A percentile compares a stretch with the other conserved stretches of the same genome.
These are phyloP conservation scores for Prunus kanzakura DNA, from an alignment of 306 rosid genomes.

Conservation along the genomic window DNA sequence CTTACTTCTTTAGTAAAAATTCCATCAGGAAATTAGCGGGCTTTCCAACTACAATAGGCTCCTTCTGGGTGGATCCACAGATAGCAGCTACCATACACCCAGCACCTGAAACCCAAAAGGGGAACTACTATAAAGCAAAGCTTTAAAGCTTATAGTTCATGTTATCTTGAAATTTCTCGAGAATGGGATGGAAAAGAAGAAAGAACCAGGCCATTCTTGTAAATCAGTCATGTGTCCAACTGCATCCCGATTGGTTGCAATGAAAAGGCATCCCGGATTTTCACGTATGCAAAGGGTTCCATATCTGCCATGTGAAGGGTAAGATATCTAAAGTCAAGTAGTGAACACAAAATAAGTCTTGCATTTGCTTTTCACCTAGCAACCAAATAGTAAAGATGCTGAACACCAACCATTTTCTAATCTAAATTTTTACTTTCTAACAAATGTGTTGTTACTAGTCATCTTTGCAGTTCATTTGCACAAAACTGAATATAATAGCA, in stretches of 20 bases:
- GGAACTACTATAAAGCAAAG: background rate
- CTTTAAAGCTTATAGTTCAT: conserved; percentile 15
- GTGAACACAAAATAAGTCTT: background rate
- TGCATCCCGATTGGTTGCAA: conserved; percentile 92
- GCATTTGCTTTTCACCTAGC: background rate
- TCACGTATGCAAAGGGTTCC: conserved; percentile 94
- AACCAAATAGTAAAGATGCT: background rate
- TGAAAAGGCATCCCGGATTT: conserved; percentile 95
- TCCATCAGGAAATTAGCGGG: conserved; percentile 94
- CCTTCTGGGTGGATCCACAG: conserved; percentile 91
- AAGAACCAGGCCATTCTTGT: conserved; percentile 90
- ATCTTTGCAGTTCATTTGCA: background rate
- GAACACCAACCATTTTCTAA: background rate
- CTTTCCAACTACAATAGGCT: conserved; percentile 87
- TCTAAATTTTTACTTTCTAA: background rate
- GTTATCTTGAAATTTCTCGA: background rate
- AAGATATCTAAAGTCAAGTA: background rate
- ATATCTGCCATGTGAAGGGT: conserved; percentile 50
- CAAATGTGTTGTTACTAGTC: background rate
- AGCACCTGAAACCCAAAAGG: conserved; percentile 62
- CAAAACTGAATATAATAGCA: background rate
- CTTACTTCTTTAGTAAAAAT: conserved; percentile 71
- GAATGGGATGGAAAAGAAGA: conserved; percentile 22
- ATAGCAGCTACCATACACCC: conserved; percentile 95
- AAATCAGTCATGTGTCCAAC: conserved; percentile 71